Conservation (phyloP, 164 flowering plant species). For the Stephania yunnanensis region DNA sequence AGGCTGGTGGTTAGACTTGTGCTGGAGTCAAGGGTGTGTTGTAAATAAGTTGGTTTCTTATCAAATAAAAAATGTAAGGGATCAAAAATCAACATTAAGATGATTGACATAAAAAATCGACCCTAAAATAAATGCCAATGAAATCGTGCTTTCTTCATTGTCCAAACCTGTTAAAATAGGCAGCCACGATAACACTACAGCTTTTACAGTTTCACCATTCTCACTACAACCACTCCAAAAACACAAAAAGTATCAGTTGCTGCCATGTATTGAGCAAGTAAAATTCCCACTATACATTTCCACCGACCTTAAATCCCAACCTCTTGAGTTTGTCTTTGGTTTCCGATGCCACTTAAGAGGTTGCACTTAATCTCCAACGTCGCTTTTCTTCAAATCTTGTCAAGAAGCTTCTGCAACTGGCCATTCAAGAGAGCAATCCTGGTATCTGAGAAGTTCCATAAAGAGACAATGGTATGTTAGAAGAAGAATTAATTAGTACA, state of each 20-base stretch:
- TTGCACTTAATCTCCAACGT: not conserved
- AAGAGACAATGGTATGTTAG: not conserved
- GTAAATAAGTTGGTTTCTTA: no score
- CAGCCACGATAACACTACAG: no score
- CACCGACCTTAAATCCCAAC: not conserved
- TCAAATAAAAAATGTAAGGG: no score
- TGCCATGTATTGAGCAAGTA: not conserved
- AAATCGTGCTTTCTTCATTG: no score
- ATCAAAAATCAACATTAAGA: no score
- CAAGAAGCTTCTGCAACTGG: conserved; percentile 59
- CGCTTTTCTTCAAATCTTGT: conserved; percentile 20
- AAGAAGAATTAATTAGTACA: not conserved
- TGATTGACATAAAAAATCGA: no score
- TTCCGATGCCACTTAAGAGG: not conserved
- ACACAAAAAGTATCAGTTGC: not conserved
- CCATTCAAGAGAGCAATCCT: conserved; percentile 50
- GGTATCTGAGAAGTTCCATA: conserved; percentile 47
- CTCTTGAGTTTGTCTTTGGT: not conserved
- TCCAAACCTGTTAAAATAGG: no score
- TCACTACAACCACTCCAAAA: no score
- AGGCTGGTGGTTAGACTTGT: no score
- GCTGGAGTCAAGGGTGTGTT: no score
- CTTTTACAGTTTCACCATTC: no score
- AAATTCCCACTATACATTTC: not conserved
- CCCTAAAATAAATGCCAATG: no score